Conservation (phyloP, 2,329 filamentous ascomycete genomes). For the Fonsecaea monophora region DNA sequence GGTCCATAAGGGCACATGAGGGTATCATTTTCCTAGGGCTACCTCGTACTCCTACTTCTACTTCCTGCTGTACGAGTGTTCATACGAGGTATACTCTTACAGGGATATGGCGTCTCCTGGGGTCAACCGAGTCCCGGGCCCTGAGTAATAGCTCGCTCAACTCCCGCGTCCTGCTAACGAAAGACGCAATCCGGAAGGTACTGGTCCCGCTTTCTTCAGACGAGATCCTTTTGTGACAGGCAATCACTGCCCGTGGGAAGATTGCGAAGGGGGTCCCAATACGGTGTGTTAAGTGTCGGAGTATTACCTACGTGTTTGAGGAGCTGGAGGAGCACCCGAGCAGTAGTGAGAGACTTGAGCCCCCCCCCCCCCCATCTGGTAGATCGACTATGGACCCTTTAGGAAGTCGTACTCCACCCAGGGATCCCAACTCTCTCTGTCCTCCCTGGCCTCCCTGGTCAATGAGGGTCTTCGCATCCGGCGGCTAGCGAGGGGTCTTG, state of each 20-base stretch:
- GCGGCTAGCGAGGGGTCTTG: background rate
- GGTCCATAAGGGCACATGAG: background rate
- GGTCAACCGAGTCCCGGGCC: background rate
- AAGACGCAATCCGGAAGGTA: background rate
- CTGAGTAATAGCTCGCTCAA: background rate
- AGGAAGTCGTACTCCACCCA: slow-evolving; percentile 16
- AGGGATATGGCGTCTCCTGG: background rate
- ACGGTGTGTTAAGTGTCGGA: too few relatives aligned
- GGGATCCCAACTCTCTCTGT: background rate
- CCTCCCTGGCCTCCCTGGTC: background rate
- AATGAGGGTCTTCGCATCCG: background rate
- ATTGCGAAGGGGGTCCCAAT: background rate
- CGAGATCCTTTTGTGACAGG: background rate
- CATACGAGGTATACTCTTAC: background rate
- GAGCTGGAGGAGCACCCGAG: background rate
- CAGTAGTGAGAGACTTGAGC: background rate
- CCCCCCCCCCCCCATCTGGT: background rate
- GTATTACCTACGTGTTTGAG: too few relatives aligned
- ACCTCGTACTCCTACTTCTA: too few relatives aligned
- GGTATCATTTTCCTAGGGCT: background rate
- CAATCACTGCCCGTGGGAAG: background rate
- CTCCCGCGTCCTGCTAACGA: background rate
- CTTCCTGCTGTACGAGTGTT: too few relatives aligned
- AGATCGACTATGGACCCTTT: background rate
- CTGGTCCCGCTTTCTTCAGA: background rate